Conservation (phyloP, 805 yeast species). For the Hermanozyma aechmeae region DNA sequence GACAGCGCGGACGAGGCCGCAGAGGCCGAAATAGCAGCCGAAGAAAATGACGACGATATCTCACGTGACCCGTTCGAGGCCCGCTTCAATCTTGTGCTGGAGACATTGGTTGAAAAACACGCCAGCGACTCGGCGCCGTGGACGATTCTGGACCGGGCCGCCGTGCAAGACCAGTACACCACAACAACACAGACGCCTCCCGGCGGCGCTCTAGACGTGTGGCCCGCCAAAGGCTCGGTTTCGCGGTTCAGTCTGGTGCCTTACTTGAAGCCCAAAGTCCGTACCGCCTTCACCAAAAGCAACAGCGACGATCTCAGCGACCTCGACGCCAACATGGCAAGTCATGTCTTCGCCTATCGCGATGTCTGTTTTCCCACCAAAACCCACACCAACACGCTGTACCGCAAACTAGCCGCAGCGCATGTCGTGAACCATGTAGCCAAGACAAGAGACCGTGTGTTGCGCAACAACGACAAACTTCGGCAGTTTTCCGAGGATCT, state of each 20-base stretch:
- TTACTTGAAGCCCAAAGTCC: slow-evolving; percentile 19
- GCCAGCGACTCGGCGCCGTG: slow-evolving; percentile 17
- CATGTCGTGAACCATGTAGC: slow-evolving; percentile 77
- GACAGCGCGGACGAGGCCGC: slow-evolving; percentile 9
- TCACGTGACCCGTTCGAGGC: slow-evolving; percentile 61
- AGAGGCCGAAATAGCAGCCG: slow-evolving; percentile 8
- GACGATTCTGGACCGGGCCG: slow-evolving; percentile 13
- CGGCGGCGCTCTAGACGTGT: slow-evolving; percentile 10
- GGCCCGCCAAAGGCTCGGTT: slow-evolving; percentile 3
- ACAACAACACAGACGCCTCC: slow-evolving; percentile 27
- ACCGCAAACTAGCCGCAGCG: slow-evolving; percentile 54
- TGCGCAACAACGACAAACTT: slow-evolving; percentile 64
- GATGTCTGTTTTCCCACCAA: slow-evolving; percentile 59
- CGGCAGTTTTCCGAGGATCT: slow-evolving; percentile 31
- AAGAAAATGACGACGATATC: slow-evolving; percentile 22
- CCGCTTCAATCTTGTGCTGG: slow-evolving; percentile 56
- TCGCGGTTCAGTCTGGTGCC: slow-evolving; percentile 8
- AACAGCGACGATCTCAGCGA: slow-evolving; percentile 9
- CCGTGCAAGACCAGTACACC: slow-evolving; percentile 15
- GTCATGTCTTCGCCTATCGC: slow-evolving; percentile 62
- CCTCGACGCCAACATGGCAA: slow-evolving; percentile 45
- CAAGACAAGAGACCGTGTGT: slow-evolving; percentile 78
- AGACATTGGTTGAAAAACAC: slow-evolving; percentile 21
- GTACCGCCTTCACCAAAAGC: slow-evolving; percentile 11
- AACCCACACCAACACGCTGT: slow-evolving; percentile 38